Percentiles rank a stretch among this genome's conserved stretches.
These are phyloP conservation scores for Lipomyces yamadae DNA, from an alignment of 805 yeast genomes.

Conservation along the genomic window DNA sequence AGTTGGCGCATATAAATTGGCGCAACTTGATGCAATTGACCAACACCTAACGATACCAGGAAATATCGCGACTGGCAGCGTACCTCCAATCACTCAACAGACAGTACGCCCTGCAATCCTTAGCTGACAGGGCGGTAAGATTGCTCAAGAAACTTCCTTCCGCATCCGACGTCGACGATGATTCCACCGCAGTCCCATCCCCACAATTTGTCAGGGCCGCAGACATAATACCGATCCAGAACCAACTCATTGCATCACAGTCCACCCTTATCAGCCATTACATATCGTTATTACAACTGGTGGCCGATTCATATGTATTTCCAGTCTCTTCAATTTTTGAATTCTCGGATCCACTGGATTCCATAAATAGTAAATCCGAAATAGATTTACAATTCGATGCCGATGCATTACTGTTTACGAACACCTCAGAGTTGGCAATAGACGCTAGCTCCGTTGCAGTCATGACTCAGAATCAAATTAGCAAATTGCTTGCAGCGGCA, in stretches of 20 bases:
- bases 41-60: background rate
- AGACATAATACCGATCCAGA: constrained; percentile 10
- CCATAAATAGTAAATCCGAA: background rate
- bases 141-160: constrained; percentile 3
- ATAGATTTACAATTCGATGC: constrained; percentile 5
- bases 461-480: background rate
- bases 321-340: constrained; percentile 17
- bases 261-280: constrained; percentile 13
- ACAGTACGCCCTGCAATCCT: background rate
- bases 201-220: background rate
- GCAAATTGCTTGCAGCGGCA: background rate
- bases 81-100: constrained; percentile 1
- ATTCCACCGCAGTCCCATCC: background rate
- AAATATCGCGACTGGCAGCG: background rate
- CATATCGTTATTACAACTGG: constrained; percentile 10
- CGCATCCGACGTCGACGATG: background rate
- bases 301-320: constrained; percentile 24
- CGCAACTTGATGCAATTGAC: no score
- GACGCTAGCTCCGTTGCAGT: background rate
- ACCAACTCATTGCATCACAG: constrained; percentile 13
- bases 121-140: background rate
- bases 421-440: background rate
- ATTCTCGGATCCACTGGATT: background rate
- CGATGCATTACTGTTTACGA: constrained; percentile 9
- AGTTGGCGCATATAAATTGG: no score